Percentiles rank a stretch among this genome's conserved stretches.
Conservation (phyloP, 148 eudicot genomes). For the Camellia japonica region DNA sequence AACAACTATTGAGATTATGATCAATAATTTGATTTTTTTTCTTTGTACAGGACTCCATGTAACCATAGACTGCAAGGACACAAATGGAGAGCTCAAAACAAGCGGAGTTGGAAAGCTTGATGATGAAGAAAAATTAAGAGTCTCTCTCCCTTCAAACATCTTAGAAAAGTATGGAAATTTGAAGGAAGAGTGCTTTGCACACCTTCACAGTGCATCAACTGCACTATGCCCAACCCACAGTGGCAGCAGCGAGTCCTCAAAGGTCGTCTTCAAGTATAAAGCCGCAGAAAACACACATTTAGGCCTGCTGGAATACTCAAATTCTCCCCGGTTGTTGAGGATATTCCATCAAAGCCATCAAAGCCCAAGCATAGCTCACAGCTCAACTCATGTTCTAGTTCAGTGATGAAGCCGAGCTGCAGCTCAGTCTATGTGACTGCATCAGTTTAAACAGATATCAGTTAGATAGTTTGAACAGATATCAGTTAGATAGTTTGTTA, state of each 20-base stretch:
- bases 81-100: slow-evolving; percentile 34
- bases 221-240: slow-evolving; percentile 43
- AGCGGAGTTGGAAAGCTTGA: slow-evolving; percentile 38
- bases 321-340: slow-evolving; percentile 42
- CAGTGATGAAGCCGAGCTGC: too few species aligned
- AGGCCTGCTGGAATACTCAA: slow-evolving; percentile 29
- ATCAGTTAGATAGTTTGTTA: too few species aligned
- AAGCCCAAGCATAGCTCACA: too few species aligned
- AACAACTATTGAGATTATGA: neutral
- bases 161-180: slow-evolving; percentile 30
- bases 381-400: neutral
- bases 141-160: slow-evolving; percentile 32
- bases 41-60: slow-evolving; percentile 31
- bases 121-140: slow-evolving; percentile 39
- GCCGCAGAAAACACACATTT: slow-evolving; percentile 25
- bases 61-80: slow-evolving; percentile 45
- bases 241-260: slow-evolving; percentile 30
- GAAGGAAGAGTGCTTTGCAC: slow-evolving; percentile 44
- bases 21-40: neutral
- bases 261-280: slow-evolving; percentile 31
- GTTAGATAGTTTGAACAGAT: too few species aligned
- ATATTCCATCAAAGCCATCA: slow-evolving; percentile 13
- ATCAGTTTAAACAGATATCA: too few species aligned
- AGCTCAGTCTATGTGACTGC: too few species aligned
- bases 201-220: slow-evolving; percentile 48